Evolutionary conservation across 2,329 filamentous ascomycete genomes (phyloP), one percentile per base, ranked within the genome.

Genomic region (Aspergillus phoenicis): DNA sequence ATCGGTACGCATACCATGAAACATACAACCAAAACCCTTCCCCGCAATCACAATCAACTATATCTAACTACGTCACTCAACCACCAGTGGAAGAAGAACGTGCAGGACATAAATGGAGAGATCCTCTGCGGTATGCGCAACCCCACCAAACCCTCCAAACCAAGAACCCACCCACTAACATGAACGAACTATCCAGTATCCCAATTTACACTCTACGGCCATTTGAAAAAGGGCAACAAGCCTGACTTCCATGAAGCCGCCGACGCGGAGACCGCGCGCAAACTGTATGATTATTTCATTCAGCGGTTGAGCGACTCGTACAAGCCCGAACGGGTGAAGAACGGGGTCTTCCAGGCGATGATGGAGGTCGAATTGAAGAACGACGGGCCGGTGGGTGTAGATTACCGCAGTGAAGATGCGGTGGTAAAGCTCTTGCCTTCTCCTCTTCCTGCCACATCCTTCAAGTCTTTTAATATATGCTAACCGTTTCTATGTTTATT

Each of bases 291-390:
- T 58, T 83, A 89, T 72, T 98, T 99, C 79, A 87, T 93, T 68
- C 80, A 85, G 54, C 91, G 90, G 68, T 87, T 98, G 45, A 85
- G 88, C 68, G 83, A 88, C 57, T 83, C 87, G 2, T 96, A 98
- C 75, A 76, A 81, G 5, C 77, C 85, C 6, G 90, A 92, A 8
- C 88, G 84, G 65, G 93, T 99, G 61, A 93, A 97, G 74, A 89
- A 99, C 74, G 95, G 96, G n/a, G 87, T 94, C 30, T 99, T 99
- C 76, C 94, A 97, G 73, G 95, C 95, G 53, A 97, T 96, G 93
- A 99, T 99, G 95, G 90, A 98, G 72, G 94, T 99, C 61, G 90
- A 91, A 52, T 79, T 97, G 30, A 88, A 97, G 53, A 98, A 98
- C 68, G 94, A 98, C 71, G 86, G 87, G 71, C 87, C 87, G 80